phyloP scores from a whole-genome alignment of 2,329 filamentous ascomycete species.

The Colletotrichum sojae region DNA sequence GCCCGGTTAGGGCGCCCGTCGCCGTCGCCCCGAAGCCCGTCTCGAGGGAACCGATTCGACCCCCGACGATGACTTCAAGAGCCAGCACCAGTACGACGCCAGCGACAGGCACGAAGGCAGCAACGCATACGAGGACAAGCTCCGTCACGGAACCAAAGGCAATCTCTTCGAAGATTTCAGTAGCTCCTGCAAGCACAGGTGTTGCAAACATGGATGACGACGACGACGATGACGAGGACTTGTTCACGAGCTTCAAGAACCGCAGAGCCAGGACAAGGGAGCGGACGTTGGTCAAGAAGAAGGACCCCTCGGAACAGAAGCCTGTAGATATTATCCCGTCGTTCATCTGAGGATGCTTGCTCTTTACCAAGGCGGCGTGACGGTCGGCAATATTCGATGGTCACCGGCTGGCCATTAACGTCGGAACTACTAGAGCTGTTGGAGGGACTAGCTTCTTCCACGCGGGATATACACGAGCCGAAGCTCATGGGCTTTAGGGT shows the following conservation, averaged over 20 bases:
- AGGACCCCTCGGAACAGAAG: conserved; percentile 27
- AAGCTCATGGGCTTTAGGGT: too few species aligned
- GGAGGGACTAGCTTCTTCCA: too few species aligned
- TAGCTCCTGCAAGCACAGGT: neutral
- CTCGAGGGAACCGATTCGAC: neutral
- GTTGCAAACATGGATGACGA: neutral
- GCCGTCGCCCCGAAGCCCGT: neutral
- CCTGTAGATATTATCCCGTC: conserved; percentile 41
- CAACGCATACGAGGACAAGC: neutral
- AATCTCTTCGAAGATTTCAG: conserved; percentile 48
- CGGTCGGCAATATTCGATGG: too few species aligned
- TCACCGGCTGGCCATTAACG: too few species aligned
- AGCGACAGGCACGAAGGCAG: neutral
- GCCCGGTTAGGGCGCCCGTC: neutral
- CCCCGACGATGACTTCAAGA: neutral
- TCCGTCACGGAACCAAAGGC: neutral
- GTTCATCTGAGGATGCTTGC: conserved; percentile 12
- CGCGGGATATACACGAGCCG: too few species aligned
- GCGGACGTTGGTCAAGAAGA: conserved; percentile 8
- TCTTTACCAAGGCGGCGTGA: too few species aligned
- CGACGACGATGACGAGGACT: conserved; percentile 35
- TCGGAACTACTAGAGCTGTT: too few species aligned
- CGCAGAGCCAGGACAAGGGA: conserved; percentile 40
- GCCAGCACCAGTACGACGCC: neutral
- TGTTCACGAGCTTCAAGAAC: conserved; percentile 38